Evolutionary conservation across 106 monocot genomes (phyloP).

Genomic region (Ottelia alismoides): DNA sequence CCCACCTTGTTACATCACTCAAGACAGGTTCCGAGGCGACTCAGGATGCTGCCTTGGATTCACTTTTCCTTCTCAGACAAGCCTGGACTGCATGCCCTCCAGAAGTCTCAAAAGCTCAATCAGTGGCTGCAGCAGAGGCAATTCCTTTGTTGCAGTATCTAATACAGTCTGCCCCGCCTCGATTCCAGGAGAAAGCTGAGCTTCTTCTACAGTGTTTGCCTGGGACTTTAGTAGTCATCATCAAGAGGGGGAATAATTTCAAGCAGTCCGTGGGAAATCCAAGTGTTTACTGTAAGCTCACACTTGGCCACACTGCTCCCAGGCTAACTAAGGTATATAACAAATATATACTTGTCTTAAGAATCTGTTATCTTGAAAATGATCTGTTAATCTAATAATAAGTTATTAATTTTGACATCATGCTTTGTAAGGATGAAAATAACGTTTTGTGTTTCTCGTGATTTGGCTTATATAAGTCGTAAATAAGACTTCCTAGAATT

Average conservation of each 20-base stretch:
- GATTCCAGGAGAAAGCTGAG: slow-evolving; percentile 85
- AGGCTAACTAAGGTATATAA: slow-evolving; percentile 72
- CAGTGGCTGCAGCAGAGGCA: slow-evolving; percentile 70
- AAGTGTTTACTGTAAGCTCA: slow-evolving; percentile 72
- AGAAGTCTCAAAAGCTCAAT: slow-evolving; percentile 74
- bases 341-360: neutral
- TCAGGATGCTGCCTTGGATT: slow-evolving; percentile 69
- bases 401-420: neutral
- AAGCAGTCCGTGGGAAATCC: slow-evolving; percentile 90
- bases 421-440: too few species aligned
- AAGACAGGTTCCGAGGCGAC: slow-evolving; percentile 58
- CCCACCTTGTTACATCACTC: slow-evolving; percentile 66
- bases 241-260: slow-evolving; percentile 78
- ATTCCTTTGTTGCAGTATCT: slow-evolving; percentile 69
- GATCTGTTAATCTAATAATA: neutral
- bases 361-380: neutral
- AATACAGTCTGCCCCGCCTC: slow-evolving; percentile 79
- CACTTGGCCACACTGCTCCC: slow-evolving; percentile 72
- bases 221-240: slow-evolving; percentile 71
- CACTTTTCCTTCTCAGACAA: slow-evolving; percentile 70
- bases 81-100: slow-evolving; percentile 70
- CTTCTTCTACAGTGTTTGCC: slow-evolving; percentile 72
- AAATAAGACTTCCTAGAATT: too few species aligned
- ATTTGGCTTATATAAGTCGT: too few species aligned
- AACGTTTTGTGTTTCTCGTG: too few species aligned